phyloP scores from a whole-genome alignment of 1,284 basidiomycete species.

The Microbotryum violaceum region DNA sequence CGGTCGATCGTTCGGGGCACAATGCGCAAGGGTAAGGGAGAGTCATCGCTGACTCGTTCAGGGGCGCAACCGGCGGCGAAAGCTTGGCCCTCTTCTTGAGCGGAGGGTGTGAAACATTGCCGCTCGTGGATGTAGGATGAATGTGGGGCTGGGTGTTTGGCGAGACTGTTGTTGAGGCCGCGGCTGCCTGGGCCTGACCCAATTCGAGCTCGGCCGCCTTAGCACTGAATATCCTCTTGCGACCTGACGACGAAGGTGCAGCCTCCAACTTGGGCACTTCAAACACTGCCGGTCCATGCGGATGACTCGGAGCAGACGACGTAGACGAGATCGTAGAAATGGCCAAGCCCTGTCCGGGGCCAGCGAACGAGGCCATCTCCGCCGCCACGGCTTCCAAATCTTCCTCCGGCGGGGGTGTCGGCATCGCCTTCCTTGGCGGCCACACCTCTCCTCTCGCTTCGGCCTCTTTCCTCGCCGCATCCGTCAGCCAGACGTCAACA shows the following conservation, averaged over 20 bases:
- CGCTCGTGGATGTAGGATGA: not conserved
- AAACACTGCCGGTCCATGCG: no score
- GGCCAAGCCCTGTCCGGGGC: no score
- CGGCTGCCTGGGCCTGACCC: no score
- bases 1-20: constrained; percentile 37
- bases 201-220: no score
- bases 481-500: constrained; percentile 55
- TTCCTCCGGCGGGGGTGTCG: not conserved
- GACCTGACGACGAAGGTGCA: no score
- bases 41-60: not conserved
- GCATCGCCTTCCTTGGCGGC: constrained; percentile 6
- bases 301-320: no score
- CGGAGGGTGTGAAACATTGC: not conserved
- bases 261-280: no score
- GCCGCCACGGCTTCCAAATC: not conserved
- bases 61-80: not conserved
- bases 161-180: not conserved
- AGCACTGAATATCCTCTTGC: no score
- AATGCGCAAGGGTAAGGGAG: constrained; percentile 38
- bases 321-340: no score
- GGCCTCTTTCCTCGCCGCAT: constrained; percentile 29
- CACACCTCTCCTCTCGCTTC: constrained; percentile 21
- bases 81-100: not conserved
- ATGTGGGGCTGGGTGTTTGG: not conserved
- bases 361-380: no score